Evolutionary conservation across 1,139 yeast genomes (phyloP), one percentile per base, ranked within the genome.

Genomic region (Hemisphaericaspora xylanilytica): DNA sequence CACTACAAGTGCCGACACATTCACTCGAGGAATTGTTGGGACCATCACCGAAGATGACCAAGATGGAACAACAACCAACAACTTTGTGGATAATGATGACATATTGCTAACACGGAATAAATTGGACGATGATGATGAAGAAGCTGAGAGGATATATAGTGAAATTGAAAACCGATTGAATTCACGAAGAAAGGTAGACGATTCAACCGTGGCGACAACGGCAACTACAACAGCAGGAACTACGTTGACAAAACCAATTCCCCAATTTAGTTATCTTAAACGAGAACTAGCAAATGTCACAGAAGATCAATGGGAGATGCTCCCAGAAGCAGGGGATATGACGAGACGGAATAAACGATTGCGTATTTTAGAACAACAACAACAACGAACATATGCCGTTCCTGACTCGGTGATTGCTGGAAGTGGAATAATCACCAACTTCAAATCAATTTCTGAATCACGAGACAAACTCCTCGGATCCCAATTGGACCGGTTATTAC

Each of bases 271-370:
- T 2, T 70, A 85, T 51, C 65, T 85, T 45, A 90, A 89, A 56
- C 61, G 82, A 30, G 80, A 75, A 1, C 61, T 90, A 37, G 67
- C 81, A 0, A 48, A 63, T 0, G 76, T 92, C 1, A 70, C 86
- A 2, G 77, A 70, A 16, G 84, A 78, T 2, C 83, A 90, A 52
- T 92, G 98, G 98, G 73, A 77, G 3, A 71, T 67, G 45, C 56
- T 92, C 5, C 97, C 98, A 0, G 96, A 88, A 46, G 94, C 89
- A 0, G 87, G 89, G 2, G 98, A 92, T 61, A 67, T 86, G 50
- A 92, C 98, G 0, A 74, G 83, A 50, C 67, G 80, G 44, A 88
- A 89, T 57, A 88, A 89, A 52, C 66, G 97, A 40, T 65, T 75
- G 37, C 65, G 96, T 36, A 59, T 80, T 33, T 71, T 81, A 40